phyloP scores from a whole-genome alignment of 2,329 filamentous ascomycete genomes.

The Trichothecium sympodiale region DNA sequence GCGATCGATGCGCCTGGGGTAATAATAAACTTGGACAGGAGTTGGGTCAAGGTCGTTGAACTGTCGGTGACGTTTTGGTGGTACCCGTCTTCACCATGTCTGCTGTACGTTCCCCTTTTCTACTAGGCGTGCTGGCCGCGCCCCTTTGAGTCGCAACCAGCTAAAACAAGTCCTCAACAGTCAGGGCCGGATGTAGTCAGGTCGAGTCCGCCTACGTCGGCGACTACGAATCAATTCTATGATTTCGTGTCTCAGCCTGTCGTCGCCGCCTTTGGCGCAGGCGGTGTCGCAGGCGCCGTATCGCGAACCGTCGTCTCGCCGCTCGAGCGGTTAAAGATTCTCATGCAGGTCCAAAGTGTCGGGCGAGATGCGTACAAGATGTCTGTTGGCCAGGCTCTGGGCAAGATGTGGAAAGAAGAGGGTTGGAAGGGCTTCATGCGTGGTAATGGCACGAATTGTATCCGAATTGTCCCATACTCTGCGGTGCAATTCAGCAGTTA shows the following conservation, averaged over 20 bases:
- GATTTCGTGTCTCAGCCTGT: conserved; percentile 67
- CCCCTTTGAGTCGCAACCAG: background rate
- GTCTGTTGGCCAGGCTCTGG: conserved; percentile 76
- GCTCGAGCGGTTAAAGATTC: conserved; percentile 88
- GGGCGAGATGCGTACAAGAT: conserved; percentile 89
- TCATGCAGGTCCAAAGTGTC: conserved; percentile 91
- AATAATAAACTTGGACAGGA: background rate
- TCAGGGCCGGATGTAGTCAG: conserved; percentile 5
- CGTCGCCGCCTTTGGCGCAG: conserved; percentile 83
- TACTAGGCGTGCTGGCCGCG: too few species aligned
- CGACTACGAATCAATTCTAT: conserved; percentile 23
- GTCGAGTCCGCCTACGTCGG: background rate
- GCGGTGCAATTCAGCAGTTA: conserved; percentile 98
- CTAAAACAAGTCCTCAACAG: background rate
- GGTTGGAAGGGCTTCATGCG: conserved; percentile 97
- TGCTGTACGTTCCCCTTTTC: conserved; percentile 1
- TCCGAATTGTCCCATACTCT: conserved; percentile 95
- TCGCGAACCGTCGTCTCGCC: conserved; percentile 95
- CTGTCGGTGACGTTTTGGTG: conserved; percentile 1
- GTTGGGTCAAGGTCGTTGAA: background rate
- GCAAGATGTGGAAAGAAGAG: conserved; percentile 95
- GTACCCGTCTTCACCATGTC: conserved; percentile 3
- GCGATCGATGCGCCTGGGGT: background rate
- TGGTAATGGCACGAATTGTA: conserved; percentile 96
- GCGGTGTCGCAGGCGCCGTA: conserved; percentile 91